A percentile compares a stretch with the other conserved stretches of the same genome.
Evolutionary conservation across 371 early-diverging fungal genomes (phyloP).

Genomic region (Mucor saturninus): DNA sequence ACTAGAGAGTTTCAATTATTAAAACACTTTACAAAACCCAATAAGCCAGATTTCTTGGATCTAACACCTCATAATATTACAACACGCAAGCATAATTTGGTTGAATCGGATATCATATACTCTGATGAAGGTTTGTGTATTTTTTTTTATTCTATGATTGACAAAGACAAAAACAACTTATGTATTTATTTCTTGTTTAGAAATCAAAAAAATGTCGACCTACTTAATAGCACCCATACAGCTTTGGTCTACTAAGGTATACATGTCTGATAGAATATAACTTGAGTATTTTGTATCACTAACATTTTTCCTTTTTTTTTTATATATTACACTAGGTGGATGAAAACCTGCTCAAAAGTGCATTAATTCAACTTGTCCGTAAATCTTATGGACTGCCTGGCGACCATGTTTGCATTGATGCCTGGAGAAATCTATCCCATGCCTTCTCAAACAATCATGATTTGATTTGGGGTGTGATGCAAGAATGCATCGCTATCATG

Average conservation of each 20-base stretch:
- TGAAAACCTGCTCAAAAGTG: neutral
- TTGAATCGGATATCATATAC: neutral
- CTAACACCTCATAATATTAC: neutral
- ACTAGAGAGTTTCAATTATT: neutral
- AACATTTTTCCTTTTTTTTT: neutral
- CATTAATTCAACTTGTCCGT: constrained; percentile 5
- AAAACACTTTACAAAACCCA: neutral
- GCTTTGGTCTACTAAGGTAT: constrained; percentile 3
- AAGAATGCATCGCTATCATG: constrained; percentile 10
- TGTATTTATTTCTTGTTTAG: neutral
- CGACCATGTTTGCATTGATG: constrained; percentile 10
- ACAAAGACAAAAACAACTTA: too few species aligned
- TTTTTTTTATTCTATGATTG: too few species aligned
- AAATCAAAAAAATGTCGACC: neutral
- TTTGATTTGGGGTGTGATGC: constrained; percentile 11
- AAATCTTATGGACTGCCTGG: constrained; percentile 12
- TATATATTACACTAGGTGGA: neutral
- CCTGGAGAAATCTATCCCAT: constrained; percentile 15
- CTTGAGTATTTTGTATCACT: neutral
- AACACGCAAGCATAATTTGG: neutral
- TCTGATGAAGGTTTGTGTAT: neutral
- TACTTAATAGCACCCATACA: neutral
- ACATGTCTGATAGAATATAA: neutral
- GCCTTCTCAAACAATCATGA: constrained; percentile 5
- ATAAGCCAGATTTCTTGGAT: neutral